A percentile compares a stretch with the other conserved stretches of the same genome.
Conservation (phyloP, 2,329 filamentous ascomycete genomes). For the Phyllosticta citribraziliensis region DNA sequence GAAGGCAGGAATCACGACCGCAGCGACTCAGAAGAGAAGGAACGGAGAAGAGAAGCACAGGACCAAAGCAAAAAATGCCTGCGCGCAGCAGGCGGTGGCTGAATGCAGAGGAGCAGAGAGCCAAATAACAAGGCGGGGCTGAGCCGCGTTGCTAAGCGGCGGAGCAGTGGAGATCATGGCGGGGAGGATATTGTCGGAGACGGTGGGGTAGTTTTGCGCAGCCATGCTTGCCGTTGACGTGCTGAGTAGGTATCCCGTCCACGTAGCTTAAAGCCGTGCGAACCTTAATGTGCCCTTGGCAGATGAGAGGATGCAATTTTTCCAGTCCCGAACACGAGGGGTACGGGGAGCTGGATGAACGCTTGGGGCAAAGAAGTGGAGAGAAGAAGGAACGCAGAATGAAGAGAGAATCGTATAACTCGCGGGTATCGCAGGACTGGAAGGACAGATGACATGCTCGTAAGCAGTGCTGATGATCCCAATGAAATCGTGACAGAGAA, state of each 20-base stretch:
- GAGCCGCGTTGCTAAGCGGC: neutral
- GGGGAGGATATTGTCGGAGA: too few species aligned
- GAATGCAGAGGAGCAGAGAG: too few species aligned
- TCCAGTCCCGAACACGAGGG: neutral
- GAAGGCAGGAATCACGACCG: too few species aligned
- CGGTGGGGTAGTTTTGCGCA: neutral
- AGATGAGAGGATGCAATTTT: neutral
- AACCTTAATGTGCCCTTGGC: neutral
- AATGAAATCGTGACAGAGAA: neutral
- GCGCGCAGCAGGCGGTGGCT: too few species aligned
- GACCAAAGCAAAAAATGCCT: too few species aligned
- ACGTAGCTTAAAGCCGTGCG: neutral
- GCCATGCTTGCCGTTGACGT: neutral
- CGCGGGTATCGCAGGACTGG: neutral
- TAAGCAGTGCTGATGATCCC: neutral
- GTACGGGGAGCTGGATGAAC: neutral
- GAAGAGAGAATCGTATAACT: neutral
- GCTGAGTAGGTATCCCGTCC: neutral
- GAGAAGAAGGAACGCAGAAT: neutral
- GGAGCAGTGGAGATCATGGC: neutral
- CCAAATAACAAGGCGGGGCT: too few species aligned
- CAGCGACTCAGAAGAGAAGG: too few species aligned
- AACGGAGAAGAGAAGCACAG: too few species aligned
- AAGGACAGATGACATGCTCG: neutral
- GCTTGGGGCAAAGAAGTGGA: neutral